phyloP scores from a whole-genome alignment of 163 green algal genomes.

The Chlorella variabilis region DNA sequence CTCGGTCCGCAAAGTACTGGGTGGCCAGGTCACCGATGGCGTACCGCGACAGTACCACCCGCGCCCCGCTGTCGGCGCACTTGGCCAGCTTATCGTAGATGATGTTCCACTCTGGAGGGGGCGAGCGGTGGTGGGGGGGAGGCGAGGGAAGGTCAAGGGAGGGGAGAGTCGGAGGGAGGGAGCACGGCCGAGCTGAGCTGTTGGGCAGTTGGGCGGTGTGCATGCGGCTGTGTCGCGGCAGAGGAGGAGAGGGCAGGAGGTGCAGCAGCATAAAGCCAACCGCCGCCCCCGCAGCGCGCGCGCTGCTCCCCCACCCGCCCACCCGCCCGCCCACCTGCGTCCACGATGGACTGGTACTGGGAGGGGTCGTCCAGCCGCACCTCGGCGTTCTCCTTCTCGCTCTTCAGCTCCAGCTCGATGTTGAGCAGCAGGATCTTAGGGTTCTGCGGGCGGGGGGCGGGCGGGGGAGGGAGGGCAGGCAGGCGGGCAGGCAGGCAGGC shows the following conservation, averaged over 20 bases:
- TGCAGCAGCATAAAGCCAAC: too few species aligned
- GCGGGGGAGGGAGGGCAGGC: too few species aligned
- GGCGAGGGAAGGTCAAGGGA: too few species aligned
- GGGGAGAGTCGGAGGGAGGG: too few species aligned
- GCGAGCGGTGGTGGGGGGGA: neutral
- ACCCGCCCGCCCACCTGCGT: slow-evolving; percentile 70
- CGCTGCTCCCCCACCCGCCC: too few species aligned
- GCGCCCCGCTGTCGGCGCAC: slow-evolving; percentile 86
- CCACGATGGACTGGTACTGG: slow-evolving; percentile 97
- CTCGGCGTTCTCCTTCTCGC: slow-evolving; percentile 98
- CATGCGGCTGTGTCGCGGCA: too few species aligned
- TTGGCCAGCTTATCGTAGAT: slow-evolving; percentile 99
- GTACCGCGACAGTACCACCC: slow-evolving; percentile 92
- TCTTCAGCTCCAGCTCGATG: slow-evolving; percentile 99
- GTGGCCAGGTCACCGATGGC: slow-evolving; percentile 97
- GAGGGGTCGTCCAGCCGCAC: slow-evolving; percentile 91
- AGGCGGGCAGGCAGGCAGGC: neutral
- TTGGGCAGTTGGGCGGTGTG: too few species aligned
- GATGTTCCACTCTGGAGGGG: slow-evolving; percentile 95
- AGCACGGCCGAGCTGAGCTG: too few species aligned
- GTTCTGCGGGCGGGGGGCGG: slow-evolving; percentile 63
- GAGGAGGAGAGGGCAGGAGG: too few species aligned
- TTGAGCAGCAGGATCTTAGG: slow-evolving; percentile 98
- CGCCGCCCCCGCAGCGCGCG: too few species aligned
- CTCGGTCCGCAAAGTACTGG: slow-evolving; percentile 98